Evolutionary conservation across 1,284 basidiomycete species (phyloP), one percentile per base, ranked within the genome.

Genomic region (Cutaneotrichosporon spelunceum): DNA sequence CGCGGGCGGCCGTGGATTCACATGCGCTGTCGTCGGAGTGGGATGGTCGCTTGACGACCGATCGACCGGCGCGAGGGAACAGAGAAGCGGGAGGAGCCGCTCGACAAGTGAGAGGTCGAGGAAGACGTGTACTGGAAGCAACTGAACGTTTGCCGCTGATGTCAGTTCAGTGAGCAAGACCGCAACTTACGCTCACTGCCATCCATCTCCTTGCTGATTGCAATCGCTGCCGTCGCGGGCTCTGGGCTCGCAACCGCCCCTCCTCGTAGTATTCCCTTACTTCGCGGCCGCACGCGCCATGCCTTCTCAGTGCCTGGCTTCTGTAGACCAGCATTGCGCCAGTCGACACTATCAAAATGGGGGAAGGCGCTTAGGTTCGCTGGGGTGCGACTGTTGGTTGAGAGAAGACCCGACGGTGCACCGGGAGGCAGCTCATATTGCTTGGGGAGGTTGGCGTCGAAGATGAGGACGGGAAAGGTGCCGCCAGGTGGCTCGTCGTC

Each of bases 81-180:
- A 65, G 8, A 75, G 66, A 63, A 78, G 59, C 42, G 70, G 69
- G 52, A 73, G 58, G 68, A 82, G 57, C 67, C 80, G 57, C 74
- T 81, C 68, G 80, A 78, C 53, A 76, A 79, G 67, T 72, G 81
- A 84, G n/a, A 90, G 78, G 72, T 93, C 90, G 33, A 89, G 60
- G 71, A 91, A 90, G 14, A 89, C 49, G 70, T 91, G 90, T 7
- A 91, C 68, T 2, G 90, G 86, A 2, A 81, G 79, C 6, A 88
- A 60, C 21, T 79, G 52, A 5, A 73, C 36, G 1, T 47, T 19
- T 1, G 68, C 69, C 6, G 72, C 72, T 71, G 58, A 14, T 30
- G 27, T 21, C 26, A 29, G 48, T 50, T 30, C 26, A 6, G 23
- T 19, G 8, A 0, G 16, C 4, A 7, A 42, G 5, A 19, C 13